Percentiles rank a stretch among this genome's conserved stretches.
These are phyloP conservation scores for Solanum sejunctum DNA, from an alignment of 257 asterid genomes.

Conservation along the genomic window DNA sequence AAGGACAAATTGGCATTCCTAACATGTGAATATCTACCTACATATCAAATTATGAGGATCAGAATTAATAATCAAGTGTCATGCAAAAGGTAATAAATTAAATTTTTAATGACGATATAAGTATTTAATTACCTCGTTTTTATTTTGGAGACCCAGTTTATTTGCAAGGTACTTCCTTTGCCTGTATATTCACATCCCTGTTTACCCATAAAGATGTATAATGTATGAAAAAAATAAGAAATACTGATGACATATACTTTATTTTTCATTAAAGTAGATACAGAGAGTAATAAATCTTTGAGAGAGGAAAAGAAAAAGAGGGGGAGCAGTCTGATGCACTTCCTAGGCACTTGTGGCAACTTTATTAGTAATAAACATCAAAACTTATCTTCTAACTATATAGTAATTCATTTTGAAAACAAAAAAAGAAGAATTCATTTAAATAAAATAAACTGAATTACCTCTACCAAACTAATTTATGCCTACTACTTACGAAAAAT, in stretches of 20 bases:
- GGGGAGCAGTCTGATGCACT: too few relatives aligned
- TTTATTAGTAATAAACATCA: too few relatives aligned
- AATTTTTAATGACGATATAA: not conserved
- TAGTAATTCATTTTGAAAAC: too few relatives aligned
- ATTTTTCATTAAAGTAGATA: too few relatives aligned
- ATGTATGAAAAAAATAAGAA: too few relatives aligned
- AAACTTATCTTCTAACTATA: too few relatives aligned
- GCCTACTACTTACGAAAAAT: not conserved
- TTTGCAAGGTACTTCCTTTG: constrained; percentile 6
- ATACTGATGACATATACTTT: too few relatives aligned
- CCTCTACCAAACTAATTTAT: not conserved
- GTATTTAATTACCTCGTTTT: constrained; percentile 4
- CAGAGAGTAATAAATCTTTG: too few relatives aligned
- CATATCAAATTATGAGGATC: not conserved
- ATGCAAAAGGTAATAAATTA: not conserved
- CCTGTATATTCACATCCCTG: constrained; percentile 8
- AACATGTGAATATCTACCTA: constrained; percentile 13
- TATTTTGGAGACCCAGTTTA: constrained; percentile 6
- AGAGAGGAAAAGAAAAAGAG: too few relatives aligned
- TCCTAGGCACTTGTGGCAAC: too few relatives aligned
- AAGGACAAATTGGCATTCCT: constrained; percentile 1
- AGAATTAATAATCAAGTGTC: not conserved
- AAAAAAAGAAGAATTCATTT: too few relatives aligned
- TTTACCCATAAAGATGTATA: not conserved
- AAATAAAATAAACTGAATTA: too few relatives aligned